Conservation (phyloP, 768 basidiomycete genomes). For the Xerocomellus chrysenteron region DNA sequence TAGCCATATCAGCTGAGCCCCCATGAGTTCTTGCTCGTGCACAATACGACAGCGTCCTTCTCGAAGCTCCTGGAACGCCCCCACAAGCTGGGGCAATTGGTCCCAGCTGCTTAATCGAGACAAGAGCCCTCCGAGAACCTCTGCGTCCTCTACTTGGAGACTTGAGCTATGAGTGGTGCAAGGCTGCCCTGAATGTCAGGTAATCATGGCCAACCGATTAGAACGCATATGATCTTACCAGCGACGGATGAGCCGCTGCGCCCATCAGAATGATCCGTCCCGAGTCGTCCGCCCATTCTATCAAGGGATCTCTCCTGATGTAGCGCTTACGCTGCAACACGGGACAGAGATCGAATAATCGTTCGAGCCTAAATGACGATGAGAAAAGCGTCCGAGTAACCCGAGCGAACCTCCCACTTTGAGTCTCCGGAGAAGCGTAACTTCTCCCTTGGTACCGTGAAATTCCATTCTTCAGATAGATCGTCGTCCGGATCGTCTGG, state of each 20-base stretch:
- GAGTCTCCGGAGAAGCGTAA: slow-evolving; percentile 35
- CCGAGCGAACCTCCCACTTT: slow-evolving; percentile 28
- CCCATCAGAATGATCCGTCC: slow-evolving; percentile 52
- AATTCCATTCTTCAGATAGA: slow-evolving; percentile 29
- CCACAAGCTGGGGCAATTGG: slow-evolving; percentile 48
- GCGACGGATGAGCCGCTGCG: slow-evolving; percentile 54
- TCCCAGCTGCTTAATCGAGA: slow-evolving; percentile 43
- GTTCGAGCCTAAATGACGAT: slow-evolving; percentile 28
- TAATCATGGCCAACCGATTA: not conserved
- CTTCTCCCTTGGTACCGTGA: slow-evolving; percentile 33
- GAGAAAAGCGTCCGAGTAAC: not conserved
- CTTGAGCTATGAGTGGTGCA: slow-evolving; percentile 38
- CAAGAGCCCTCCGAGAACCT: slow-evolving; percentile 28
- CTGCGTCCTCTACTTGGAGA: slow-evolving; percentile 30
- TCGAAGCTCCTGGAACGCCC: slow-evolving; percentile 56
- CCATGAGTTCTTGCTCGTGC: slow-evolving; percentile 41
- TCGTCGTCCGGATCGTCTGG: slow-evolving; percentile 34
- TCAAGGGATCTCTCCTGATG: slow-evolving; percentile 31
- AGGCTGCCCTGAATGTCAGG: slow-evolving; percentile 37
- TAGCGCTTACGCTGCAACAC: slow-evolving; percentile 37
- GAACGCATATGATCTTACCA: slow-evolving; percentile 34
- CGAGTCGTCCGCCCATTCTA: slow-evolving; percentile 46
- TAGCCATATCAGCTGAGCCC: slow-evolving; percentile 40
- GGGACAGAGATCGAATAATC: slow-evolving; percentile 35
- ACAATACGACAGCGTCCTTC: slow-evolving; percentile 42